A percentile compares a stretch with the other conserved stretches of the same genome.
phyloP scores from a whole-genome alignment of 345 rosid species.

The Salix suchowensis region DNA sequence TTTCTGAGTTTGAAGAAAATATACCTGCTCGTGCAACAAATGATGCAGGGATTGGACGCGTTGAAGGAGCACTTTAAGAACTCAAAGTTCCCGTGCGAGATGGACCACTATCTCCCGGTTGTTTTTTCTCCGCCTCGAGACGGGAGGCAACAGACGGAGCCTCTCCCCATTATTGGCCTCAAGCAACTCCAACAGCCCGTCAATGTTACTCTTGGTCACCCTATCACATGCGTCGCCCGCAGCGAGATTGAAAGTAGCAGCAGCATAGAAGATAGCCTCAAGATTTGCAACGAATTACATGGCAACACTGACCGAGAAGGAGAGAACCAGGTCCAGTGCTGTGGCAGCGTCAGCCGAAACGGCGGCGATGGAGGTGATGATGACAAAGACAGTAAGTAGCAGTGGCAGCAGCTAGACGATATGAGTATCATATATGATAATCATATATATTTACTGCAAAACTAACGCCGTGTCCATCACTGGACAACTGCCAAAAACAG shows the following conservation, averaged over 20 bases:
- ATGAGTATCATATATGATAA: neutral
- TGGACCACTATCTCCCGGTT: slow-evolving; percentile 68
- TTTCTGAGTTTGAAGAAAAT: neutral
- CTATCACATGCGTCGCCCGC: neutral
- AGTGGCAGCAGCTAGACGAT: neutral
- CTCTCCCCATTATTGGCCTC: slow-evolving; percentile 40
- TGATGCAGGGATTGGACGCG: slow-evolving; percentile 67
- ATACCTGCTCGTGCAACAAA: neutral
- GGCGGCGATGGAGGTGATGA: slow-evolving; percentile 35
- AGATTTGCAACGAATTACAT: neutral
- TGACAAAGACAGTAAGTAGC: slow-evolving; percentile 14
- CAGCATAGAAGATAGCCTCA: neutral
- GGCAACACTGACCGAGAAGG: slow-evolving; percentile 11
- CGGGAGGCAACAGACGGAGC: slow-evolving; percentile 54
- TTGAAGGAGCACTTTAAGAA: slow-evolving; percentile 81
- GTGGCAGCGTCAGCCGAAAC: slow-evolving; percentile 17
- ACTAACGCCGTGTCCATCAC: slow-evolving; percentile 1
- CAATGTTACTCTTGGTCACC: neutral
- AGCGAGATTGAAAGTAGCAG: neutral
- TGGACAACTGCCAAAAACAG: neutral
- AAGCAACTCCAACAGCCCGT: slow-evolving; percentile 5
- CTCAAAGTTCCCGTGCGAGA: slow-evolving; percentile 67
- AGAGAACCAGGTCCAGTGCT: neutral
- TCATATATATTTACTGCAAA: slow-evolving; percentile 8
- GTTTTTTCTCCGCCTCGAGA: slow-evolving; percentile 82